Conservation (phyloP, 352 stramenopile species). For the Phytophthora cactorum region DNA sequence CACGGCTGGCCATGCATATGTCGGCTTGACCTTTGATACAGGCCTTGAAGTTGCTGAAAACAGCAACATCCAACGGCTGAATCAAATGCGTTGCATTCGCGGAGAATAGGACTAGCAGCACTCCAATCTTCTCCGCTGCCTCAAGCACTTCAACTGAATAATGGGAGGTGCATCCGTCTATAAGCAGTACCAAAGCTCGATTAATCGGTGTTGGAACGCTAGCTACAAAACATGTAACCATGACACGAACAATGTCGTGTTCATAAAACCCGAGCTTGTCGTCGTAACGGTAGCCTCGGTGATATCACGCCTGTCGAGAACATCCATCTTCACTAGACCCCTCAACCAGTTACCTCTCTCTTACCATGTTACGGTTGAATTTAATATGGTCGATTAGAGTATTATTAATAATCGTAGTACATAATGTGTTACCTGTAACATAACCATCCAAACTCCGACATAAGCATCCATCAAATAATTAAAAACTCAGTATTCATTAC, state of each 20-base stretch:
- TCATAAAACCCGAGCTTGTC: not conserved
- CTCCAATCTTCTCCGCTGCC: not conserved
- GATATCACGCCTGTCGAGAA: not conserved
- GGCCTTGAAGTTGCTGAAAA: not conserved
- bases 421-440: too few relatives aligned
- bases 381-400: too few relatives aligned
- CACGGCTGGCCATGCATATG: too few relatives aligned
- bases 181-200: not conserved
- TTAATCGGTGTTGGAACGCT: not conserved
- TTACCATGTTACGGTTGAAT: too few relatives aligned
- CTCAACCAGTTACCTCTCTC: too few relatives aligned
- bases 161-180: not conserved
- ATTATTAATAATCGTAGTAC: too few relatives aligned
- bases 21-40: too few relatives aligned
- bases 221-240: not conserved
- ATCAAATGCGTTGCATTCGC: not conserved
- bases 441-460: too few relatives aligned
- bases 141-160: not conserved
- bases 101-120: not conserved
- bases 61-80: not conserved
- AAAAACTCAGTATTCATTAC: too few relatives aligned
- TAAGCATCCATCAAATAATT: too few relatives aligned
- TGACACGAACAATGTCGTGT: not conserved
- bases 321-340: not conserved
- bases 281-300: not conserved